Base-by-base conservation (phyloP, 1,284 basidiomycete genomes). In the Microbotryomycetes sp. region DNA sequence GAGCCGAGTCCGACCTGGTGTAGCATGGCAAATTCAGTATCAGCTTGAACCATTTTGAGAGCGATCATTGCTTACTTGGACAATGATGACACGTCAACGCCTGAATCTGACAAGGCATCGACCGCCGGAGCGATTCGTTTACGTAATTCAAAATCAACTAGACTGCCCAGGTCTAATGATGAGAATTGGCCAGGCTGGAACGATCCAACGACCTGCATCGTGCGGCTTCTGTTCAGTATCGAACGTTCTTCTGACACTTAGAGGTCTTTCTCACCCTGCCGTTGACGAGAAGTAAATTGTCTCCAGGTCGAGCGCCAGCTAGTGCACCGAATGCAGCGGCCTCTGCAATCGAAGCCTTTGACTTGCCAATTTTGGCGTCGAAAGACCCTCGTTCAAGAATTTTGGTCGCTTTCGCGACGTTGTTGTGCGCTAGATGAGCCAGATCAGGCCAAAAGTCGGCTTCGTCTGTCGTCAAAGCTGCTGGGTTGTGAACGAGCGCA, bases 101-200 rank as follows among this genome's bases (percentile, higher is more conserved):
- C 36, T 42, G 36, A 42, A 12, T 19, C 19, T 42, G 81, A 71
- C 42, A 93, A 75, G 0, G 88, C 84, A 32, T 81, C 78, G 14
- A 85, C 75, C 14, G 92, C 82, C 6, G 88, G 84, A 58, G 81
- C 79, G 1, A 85, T 81, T 46, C 90, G 82, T 70, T 85, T 86
- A 23, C 79, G 78, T 50, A 84, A 74, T 75, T 96, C 92, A 74
- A 86, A 92, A 2, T 77, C 73, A 63, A 85, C 83, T 48, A 94
- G 76, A 1, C 81, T 78, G 50, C 79, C 76, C 72, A 92, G 86
- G 74, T 93, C 91, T 19, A 80, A 80, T 0, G 81, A 73, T 5
- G 75, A 64, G 72, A 94, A 89, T 15, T 82, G 80, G 12, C 78
- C 79, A 1, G 76, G 64, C 6, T 75, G 75, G 52, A 89, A 74